Base-by-base conservation (phyloP, 495 filamentous ascomycete species). In the Penicillium lividum region DNA sequence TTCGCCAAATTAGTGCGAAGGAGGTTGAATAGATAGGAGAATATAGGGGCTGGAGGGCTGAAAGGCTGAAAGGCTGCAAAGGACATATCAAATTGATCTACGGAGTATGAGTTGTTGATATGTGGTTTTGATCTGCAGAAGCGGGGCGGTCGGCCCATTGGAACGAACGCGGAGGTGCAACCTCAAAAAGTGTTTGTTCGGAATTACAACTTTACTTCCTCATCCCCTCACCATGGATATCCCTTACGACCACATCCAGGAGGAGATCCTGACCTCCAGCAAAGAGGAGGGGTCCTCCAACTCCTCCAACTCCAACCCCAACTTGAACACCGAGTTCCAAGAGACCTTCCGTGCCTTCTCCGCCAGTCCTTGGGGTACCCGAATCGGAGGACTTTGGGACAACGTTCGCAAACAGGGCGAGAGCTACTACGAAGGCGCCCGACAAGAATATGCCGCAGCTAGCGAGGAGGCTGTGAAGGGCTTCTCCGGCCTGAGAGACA, bases 191-290 rank as follows among this genome's bases (percentile, higher is more conserved):
- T 58, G 55, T 58, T 54, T 42, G 55, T 61, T 57, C 46, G 36
- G 33, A 40, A 48, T 28, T 55, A 34, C 25, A 54, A 10, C 57
- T 59, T 60, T 42, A 43, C 34, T 33, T 58, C 49, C 56, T 54
- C 31, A 16, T 42, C 46, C 48, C 51, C 45, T 40, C 57, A 55
- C 51, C 64, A 98, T 98, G 94, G 94, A 98, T 82, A 74, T 96
- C 65, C 92, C 94, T 40, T 98, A 98, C 82, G 94, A 98, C 68
- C 92, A 96, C 72, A 95, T 98, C 64, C 88, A 91, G 68, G 92
- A 96, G 77, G 88, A 93, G 69, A 80, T 83, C 53, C 78, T 91
- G 60, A 79, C 82, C 25, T 84, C 89, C 43, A 82, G 88, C 46
- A 71, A 83, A 62, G 76, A 83, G 44, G 66, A 68, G 34, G 33